Evolutionary conservation across 768 basidiomycete genomes (phyloP), one percentile per base, ranked within the genome.

Genomic region (Leccinum aurantiacum): DNA sequence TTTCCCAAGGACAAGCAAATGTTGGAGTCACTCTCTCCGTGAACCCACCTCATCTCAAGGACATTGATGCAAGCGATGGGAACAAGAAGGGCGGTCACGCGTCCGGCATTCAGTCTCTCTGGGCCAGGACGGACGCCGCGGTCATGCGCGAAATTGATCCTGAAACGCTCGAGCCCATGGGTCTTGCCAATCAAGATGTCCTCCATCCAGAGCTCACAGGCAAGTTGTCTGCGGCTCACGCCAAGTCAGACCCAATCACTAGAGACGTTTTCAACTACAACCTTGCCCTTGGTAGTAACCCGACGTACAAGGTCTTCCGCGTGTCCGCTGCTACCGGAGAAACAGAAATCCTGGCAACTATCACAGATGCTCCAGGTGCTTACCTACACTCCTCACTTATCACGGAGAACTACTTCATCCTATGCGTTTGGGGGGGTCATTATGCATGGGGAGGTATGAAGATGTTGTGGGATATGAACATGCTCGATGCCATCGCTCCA

Each of bases 361-460:
- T 78, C 53, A 69, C 63, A 4, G 77, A 78, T 51, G 78, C 78
- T 0, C 76, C 76, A 0, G 67, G 64, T n/a, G 72, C 76, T 19
- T 79, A 79, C 56, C 37, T 79, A 35, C 78, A 79, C 59, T 75
- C 76, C 17, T 71, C 77, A 14, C 56, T 72, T 6, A 64, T 79
- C 62, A 79, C 78, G 19, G 67, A 72, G 54, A 74, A 72, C 24
- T 77, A 75, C 61, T 69, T 75, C 50, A 66, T 77, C 37, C 56
- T 78, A 11, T 77, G 74, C 54, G 54, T 76, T 13, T 79, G 75
- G 76, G 65, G 68, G 19, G 61, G 67, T 17, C 67, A 73, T 11
- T 72, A 65, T 52, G 51, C 66, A 13, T 72, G 71, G 71, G 63
- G 66, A 22, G 71, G 72, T 14, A 56, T 60, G 6, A 72, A 67